These are phyloP conservation scores for Ceratocystiopsis sp. DNA, from an alignment of 2,329 filamentous ascomycete genomes.

Conservation along the genomic window DNA sequence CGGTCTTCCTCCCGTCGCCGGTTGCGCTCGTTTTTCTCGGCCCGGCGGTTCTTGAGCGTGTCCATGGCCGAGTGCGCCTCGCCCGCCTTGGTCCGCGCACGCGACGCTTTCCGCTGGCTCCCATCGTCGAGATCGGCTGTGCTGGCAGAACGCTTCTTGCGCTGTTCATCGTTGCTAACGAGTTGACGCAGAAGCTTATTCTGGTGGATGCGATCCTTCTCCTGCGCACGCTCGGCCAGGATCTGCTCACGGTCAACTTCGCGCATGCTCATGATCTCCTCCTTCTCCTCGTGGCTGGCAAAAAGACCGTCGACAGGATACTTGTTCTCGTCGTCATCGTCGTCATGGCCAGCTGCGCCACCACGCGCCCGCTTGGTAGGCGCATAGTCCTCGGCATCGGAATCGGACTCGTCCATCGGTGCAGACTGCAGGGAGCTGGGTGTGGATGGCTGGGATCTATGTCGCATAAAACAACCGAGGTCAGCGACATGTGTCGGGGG, in stretches of 20 bases:
- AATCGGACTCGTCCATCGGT: conserved; percentile 80
- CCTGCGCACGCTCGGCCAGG: conserved; percentile 69
- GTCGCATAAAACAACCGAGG: neutral
- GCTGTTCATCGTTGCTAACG: conserved; percentile 48
- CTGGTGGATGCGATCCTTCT: conserved; percentile 68
- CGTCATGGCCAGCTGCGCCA: conserved; percentile 7
- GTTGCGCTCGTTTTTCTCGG: conserved; percentile 47
- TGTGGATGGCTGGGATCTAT: conserved; percentile 30
- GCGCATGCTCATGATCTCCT: conserved; percentile 65
- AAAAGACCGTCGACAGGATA: conserved; percentile 86
- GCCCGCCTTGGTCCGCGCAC: conserved; percentile 53
- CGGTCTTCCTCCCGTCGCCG: conserved; percentile 46
- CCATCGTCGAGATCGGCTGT: conserved; percentile 63
- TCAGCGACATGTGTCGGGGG: neutral
- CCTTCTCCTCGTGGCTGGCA: conserved; percentile 54
- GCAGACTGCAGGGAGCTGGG: conserved; percentile 64
- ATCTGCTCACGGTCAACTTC: conserved; percentile 86
- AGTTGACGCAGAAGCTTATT: conserved; percentile 67
- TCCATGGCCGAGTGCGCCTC: conserved; percentile 62
- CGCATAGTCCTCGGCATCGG: conserved; percentile 46
- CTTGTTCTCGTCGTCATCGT: conserved; percentile 42
- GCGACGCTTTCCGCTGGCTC: conserved; percentile 50
- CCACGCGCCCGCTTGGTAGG: conserved; percentile 5
- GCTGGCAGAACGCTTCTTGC: conserved; percentile 62
- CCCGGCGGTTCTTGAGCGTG: conserved; percentile 40